Evolutionary conservation across 306 rosid species (phyloP).

Genomic region (Carpinus viminea): DNA sequence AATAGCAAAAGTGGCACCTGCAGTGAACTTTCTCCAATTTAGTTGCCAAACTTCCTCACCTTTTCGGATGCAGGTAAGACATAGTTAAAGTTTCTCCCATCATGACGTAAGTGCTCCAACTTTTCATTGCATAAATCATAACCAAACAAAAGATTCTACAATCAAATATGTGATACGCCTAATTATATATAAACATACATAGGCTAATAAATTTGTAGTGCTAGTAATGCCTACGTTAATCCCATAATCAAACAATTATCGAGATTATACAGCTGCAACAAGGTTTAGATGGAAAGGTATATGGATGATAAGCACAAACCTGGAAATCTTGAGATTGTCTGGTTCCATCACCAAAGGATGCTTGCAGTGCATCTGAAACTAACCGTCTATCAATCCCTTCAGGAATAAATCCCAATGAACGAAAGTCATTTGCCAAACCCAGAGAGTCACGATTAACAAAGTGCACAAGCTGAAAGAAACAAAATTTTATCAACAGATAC

Average conservation of each 20-base stretch:
- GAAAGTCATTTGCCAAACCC: slow-evolving; percentile 97
- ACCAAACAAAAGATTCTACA: background rate
- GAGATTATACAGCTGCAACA: slow-evolving; percentile 4
- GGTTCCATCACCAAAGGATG: slow-evolving; percentile 58
- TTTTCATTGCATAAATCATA: background rate
- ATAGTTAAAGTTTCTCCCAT: background rate
- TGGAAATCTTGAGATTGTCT: slow-evolving; percentile 85
- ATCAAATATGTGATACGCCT: background rate
- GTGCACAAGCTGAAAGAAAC: slow-evolving; percentile 93
- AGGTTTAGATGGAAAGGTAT: slow-evolving; percentile 12
- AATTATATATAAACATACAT: background rate
- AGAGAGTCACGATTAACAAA: slow-evolving; percentile 93
- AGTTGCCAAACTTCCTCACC: no score
- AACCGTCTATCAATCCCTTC: slow-evolving; percentile 70
- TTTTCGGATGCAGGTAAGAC: background rate
- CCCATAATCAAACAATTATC: background rate
- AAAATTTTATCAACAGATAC: slow-evolving; percentile 31
- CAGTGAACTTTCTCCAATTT: no score
- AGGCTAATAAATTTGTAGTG: background rate
- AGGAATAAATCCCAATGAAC: slow-evolving; percentile 93
- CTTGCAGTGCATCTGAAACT: slow-evolving; percentile 70
- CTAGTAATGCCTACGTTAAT: background rate
- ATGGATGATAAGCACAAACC: slow-evolving; percentile 46
- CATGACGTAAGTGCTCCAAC: background rate
- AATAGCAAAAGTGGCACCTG: no score